A percentile compares a stretch with the other conserved stretches of the same genome.
These are phyloP conservation scores for Mycothermus thermophilus DNA, from an alignment of 495 filamentous ascomycete species.

Conservation along the genomic window DNA sequence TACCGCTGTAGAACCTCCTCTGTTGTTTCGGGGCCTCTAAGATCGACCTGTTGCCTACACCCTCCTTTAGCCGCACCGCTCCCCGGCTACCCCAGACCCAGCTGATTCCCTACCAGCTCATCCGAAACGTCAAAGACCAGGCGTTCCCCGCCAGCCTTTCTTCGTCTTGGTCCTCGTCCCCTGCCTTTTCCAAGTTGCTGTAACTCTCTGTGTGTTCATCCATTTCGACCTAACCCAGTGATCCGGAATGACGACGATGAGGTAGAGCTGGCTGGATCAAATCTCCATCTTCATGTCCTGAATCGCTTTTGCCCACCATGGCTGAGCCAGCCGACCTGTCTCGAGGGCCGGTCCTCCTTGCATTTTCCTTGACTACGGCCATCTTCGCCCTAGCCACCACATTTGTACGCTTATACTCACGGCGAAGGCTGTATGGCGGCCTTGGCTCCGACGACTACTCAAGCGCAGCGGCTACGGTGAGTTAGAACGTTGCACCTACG, in stretches of 20 bases:
- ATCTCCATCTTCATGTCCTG: constrained; percentile 4
- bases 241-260: constrained; percentile 8
- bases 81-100: constrained; percentile 1
- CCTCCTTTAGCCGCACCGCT: constrained; percentile 12
- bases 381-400: constrained; percentile 20
- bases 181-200: too few species aligned
- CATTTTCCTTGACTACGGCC: constrained; percentile 22
- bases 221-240: neutral
- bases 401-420: constrained; percentile 22
- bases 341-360: constrained; percentile 26
- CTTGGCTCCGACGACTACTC: constrained; percentile 22
- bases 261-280: constrained; percentile 1
- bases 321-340: constrained; percentile 15
- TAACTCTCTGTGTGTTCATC: constrained; percentile 7
- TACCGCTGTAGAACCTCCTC: constrained; percentile 16
- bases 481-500: neutral
- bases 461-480: constrained; percentile 18
- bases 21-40: constrained; percentile 14
- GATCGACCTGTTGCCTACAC: constrained; percentile 4
- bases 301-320: constrained; percentile 10
- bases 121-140: constrained; percentile 2
- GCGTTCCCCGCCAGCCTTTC: neutral
- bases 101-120: constrained; percentile 2
- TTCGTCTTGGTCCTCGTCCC: neutral
- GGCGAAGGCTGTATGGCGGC: constrained; percentile 12